phyloP scores from a whole-genome alignment of 2,329 filamentous ascomycete species.

The Aspergillus sp. region DNA sequence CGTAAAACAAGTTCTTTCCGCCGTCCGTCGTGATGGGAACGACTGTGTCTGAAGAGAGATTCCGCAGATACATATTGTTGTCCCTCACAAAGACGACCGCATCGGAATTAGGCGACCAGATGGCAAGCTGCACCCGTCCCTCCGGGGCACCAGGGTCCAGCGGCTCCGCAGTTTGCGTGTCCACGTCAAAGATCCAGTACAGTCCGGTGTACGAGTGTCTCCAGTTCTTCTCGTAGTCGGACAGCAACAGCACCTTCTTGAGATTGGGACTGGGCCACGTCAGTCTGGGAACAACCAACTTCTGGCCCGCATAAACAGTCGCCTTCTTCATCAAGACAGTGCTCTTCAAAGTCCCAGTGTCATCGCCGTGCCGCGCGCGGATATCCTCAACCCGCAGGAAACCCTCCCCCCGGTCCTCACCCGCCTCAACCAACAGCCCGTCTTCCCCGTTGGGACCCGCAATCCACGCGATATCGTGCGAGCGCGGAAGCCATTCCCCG shows the following conservation, averaged over 20 bases:
- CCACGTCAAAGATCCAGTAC: slow-evolving; percentile 93
- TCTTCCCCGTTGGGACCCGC: slow-evolving; percentile 58
- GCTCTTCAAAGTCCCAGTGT: slow-evolving; percentile 49
- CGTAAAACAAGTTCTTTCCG: slow-evolving; percentile 86
- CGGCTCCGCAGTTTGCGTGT: slow-evolving; percentile 71
- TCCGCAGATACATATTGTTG: slow-evolving; percentile 86
- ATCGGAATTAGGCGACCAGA: slow-evolving; percentile 85
- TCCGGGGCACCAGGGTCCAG: slow-evolving; percentile 68
- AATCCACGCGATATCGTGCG: slow-evolving; percentile 48
- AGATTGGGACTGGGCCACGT: slow-evolving; percentile 79
- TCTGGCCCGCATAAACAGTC: slow-evolving; percentile 60
- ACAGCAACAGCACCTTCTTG: slow-evolving; percentile 80
- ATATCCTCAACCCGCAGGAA: slow-evolving; percentile 89
- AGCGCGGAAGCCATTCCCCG: slow-evolving; percentile 37
- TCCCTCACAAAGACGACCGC: slow-evolving; percentile 84
- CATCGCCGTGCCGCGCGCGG: slow-evolving; percentile 52
- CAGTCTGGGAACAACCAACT: slow-evolving; percentile 56
- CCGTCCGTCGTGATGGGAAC: slow-evolving; percentile 82
- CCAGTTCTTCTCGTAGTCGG: slow-evolving; percentile 74
- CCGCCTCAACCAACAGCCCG: slow-evolving; percentile 75
- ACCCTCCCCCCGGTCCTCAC: slow-evolving; percentile 59
- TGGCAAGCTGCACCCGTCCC: slow-evolving; percentile 74
- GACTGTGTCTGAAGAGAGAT: slow-evolving; percentile 59
- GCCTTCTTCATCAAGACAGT: slow-evolving; percentile 73
- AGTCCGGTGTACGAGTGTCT: slow-evolving; percentile 81